These are phyloP conservation scores for Erodium texanum DNA, from an alignment of 441 rosid genomes.

Conservation along the genomic window DNA sequence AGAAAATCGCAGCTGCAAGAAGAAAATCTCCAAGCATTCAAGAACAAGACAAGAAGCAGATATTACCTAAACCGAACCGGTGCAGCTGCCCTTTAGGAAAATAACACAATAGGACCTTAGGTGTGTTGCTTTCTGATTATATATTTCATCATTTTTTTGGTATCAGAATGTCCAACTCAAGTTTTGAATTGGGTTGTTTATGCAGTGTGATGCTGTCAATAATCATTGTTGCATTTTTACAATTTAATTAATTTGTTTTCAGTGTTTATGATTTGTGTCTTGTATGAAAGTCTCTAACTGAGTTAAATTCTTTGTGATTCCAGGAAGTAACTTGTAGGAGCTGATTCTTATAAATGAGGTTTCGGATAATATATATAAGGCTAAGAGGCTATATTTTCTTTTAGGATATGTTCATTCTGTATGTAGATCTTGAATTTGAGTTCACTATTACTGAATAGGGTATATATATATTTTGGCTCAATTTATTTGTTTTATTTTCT, in stretches of 20 bases:
- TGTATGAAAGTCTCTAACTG: background rate
- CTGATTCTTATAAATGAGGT: background rate
- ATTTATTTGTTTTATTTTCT: background rate
- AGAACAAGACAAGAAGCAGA: background rate
- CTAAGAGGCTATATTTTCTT: background rate
- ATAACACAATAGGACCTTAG: background rate
- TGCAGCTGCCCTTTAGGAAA: background rate
- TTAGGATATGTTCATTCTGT: background rate
- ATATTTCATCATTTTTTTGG: background rate
- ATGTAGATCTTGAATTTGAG: background rate
- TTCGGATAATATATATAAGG: background rate
- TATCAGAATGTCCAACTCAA: background rate
- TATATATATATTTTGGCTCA: too few species aligned
- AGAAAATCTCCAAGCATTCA: background rate
- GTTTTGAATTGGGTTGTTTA: background rate
- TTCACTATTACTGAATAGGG: background rate
- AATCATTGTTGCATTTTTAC: background rate
- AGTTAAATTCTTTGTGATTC: background rate
- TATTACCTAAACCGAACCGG: background rate
- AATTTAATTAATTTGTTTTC: too few species aligned
- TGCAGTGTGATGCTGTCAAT: background rate
- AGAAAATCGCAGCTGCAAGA: background rate
- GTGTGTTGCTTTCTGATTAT: constrained; percentile 1
- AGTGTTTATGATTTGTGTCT: background rate
- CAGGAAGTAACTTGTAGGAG: background rate